phyloP scores from a whole-genome alignment of 768 basidiomycete genomes.

The Leccinum uliginosum region DNA sequence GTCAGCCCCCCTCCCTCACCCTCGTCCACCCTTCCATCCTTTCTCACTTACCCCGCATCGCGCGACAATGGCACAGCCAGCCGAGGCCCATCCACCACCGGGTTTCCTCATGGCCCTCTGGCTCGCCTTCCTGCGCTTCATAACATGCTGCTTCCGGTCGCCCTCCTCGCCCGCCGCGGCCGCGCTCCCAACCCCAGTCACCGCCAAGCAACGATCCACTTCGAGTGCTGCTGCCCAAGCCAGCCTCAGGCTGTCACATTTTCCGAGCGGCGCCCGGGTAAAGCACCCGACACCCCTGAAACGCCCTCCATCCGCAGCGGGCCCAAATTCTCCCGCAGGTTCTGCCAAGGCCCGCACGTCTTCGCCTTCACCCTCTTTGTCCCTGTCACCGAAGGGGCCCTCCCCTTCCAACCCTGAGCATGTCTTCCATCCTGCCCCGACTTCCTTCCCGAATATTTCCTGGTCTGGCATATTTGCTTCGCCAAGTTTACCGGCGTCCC shows the following conservation, averaged over 20 bases:
- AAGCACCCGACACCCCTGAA: constrained; percentile 10
- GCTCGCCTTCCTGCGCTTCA: constrained; percentile 8
- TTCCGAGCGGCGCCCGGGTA: neutral
- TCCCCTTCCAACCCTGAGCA: neutral
- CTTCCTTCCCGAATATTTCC: constrained; percentile 19
- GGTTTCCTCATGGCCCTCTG: constrained; percentile 18
- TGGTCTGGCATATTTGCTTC: constrained; percentile 18
- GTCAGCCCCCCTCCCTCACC: constrained; percentile 7
- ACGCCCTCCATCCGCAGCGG: constrained; percentile 4
- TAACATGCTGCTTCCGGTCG: constrained; percentile 11
- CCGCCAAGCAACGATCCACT: constrained; percentile 4
- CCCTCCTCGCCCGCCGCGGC: neutral
- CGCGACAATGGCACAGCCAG: constrained; percentile 1
- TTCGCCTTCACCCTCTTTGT: neutral
- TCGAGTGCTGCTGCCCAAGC: constrained; percentile 1
- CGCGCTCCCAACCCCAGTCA: constrained; percentile 18
- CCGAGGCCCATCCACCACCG: neutral
- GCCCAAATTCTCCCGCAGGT: constrained; percentile 1
- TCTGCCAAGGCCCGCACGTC: neutral
- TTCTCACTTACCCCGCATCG: neutral
- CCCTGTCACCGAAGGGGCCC: constrained; percentile 2
- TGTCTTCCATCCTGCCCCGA: constrained; percentile 12
- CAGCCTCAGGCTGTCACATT: neutral
- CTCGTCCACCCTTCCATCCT: neutral
- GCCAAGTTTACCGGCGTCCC: neutral